phyloP scores from a whole-genome alignment of 805 yeast genomes.

The Candida saitoana region DNA sequence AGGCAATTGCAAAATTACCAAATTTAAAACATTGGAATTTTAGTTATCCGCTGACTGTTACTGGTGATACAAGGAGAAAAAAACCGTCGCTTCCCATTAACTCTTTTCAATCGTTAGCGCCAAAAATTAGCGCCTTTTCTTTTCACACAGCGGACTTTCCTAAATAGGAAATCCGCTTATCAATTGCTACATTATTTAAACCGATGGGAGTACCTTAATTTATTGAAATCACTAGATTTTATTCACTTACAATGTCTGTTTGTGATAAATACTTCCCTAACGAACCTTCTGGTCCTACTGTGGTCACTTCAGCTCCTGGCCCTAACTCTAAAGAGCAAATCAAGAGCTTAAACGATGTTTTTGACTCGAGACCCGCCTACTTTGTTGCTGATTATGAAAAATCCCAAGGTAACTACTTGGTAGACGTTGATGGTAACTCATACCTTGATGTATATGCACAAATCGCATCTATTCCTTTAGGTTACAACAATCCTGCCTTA shows the following conservation, averaged over 20 bases:
- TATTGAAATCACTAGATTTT: too few species aligned
- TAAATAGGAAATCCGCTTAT: too few species aligned
- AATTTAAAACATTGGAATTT: too few species aligned
- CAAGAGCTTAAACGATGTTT: constrained; percentile 53
- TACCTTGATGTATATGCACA: constrained; percentile 76
- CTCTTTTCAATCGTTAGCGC: too few species aligned
- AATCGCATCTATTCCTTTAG: constrained; percentile 80
- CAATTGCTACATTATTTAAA: too few species aligned
- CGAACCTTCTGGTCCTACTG: constrained; percentile 72
- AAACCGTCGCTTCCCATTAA: too few species aligned
- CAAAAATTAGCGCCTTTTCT: too few species aligned
- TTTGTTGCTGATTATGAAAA: constrained; percentile 73
- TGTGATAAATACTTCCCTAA: constrained; percentile 63
- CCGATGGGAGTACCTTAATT: too few species aligned
- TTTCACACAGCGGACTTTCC: too few species aligned
- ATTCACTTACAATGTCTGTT: constrained; percentile 31
- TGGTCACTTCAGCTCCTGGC: constrained; percentile 71
- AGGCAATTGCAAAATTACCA: too few species aligned
- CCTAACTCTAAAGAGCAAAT: constrained; percentile 57
- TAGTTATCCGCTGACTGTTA: too few species aligned
- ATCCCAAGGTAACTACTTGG: constrained; percentile 75
- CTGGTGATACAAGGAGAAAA: too few species aligned
- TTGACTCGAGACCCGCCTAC: constrained; percentile 70
- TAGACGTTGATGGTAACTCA: constrained; percentile 75
- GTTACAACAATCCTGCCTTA: constrained; percentile 80